A percentile compares a stretch with the other conserved stretches of the same genome.
Conservation (phyloP, 2,329 filamentous ascomycete species). For the Fusarium sp. region DNA sequence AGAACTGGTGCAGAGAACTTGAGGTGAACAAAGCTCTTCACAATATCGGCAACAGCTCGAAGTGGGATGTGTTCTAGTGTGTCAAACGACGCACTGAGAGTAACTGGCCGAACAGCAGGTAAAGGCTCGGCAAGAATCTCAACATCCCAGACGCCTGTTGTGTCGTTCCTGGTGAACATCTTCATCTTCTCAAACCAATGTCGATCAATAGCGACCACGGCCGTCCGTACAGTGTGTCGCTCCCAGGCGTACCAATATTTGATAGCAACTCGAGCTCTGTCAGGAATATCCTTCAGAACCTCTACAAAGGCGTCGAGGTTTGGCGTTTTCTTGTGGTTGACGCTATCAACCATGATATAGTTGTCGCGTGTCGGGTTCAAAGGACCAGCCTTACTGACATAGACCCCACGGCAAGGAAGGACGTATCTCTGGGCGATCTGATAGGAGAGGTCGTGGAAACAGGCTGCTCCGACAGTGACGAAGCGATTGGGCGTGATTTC, state of each 20-base stretch:
- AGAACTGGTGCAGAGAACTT: slow-evolving; percentile 94
- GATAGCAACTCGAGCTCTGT: slow-evolving; percentile 25
- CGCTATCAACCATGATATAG: slow-evolving; percentile 73
- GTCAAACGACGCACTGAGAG: slow-evolving; percentile 88
- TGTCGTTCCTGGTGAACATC: slow-evolving; percentile 89
- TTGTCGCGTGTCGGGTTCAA: slow-evolving; percentile 20
- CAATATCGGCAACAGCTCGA: slow-evolving; percentile 88
- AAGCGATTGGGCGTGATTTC: slow-evolving; percentile 95
- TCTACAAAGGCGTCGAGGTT: slow-evolving; percentile 71
- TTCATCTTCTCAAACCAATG: slow-evolving; percentile 98
- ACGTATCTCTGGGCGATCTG: slow-evolving; percentile 95
- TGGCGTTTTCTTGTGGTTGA: slow-evolving; percentile 86
- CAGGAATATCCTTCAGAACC: slow-evolving; percentile 25
- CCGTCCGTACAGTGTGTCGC: slow-evolving; percentile 87
- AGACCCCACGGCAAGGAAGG: slow-evolving; percentile 93
- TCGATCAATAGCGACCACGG: slow-evolving; percentile 90
- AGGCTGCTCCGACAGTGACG: slow-evolving; percentile 90
- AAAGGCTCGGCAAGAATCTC: slow-evolving; percentile 84
- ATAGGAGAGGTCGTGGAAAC: slow-evolving; percentile 96
- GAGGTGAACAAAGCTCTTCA: slow-evolving; percentile 93
- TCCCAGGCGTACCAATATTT: slow-evolving; percentile 33
- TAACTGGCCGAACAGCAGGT: slow-evolving; percentile 77
- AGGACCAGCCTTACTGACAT: slow-evolving; percentile 62
- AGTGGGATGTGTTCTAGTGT: slow-evolving; percentile 88
- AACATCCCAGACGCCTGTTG: slow-evolving; percentile 94